Conservation (phyloP, 1,139 yeast genomes). For the Scheffersomyces titani region DNA sequence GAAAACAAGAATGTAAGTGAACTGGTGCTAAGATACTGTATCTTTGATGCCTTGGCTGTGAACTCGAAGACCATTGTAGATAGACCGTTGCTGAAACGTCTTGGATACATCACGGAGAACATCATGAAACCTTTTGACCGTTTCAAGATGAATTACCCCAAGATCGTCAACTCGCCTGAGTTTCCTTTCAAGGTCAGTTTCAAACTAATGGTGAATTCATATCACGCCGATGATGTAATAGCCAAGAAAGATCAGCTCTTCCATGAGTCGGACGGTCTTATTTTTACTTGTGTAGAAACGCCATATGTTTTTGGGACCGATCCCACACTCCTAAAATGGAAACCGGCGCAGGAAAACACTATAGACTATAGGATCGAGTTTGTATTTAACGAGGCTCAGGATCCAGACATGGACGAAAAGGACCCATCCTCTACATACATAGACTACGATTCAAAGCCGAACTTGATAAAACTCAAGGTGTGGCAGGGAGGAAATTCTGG, state of each 20-base stretch:
- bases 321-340: constrained; percentile 84
- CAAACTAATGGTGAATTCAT: constrained; percentile 85
- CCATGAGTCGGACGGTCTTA: constrained; percentile 92
- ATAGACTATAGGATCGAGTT: constrained; percentile 80
- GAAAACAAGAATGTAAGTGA: constrained; percentile 55
- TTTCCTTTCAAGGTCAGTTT: constrained; percentile 85
- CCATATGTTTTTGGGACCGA: constrained; percentile 92
- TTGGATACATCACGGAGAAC: constrained; percentile 84
- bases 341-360: constrained; percentile 93
- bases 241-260: constrained; percentile 70
- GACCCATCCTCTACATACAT: constrained; percentile 75
- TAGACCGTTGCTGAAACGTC: constrained; percentile 72
- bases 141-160: constrained; percentile 68
- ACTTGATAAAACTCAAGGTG: constrained; percentile 56
- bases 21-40: constrained; percentile 65
- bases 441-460: constrained; percentile 83
- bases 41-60: constrained; percentile 88
- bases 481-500: constrained; percentile 70
- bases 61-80: constrained; percentile 72
- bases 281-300: constrained; percentile 87
- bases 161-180: constrained; percentile 60
- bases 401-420: constrained; percentile 66
- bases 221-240: constrained; percentile 77
- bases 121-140: constrained; percentile 81
- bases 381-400: constrained; percentile 65